These are phyloP conservation scores for Megacollybia marginata DNA, from an alignment of 768 basidiomycete genomes.

Conservation along the genomic window DNA sequence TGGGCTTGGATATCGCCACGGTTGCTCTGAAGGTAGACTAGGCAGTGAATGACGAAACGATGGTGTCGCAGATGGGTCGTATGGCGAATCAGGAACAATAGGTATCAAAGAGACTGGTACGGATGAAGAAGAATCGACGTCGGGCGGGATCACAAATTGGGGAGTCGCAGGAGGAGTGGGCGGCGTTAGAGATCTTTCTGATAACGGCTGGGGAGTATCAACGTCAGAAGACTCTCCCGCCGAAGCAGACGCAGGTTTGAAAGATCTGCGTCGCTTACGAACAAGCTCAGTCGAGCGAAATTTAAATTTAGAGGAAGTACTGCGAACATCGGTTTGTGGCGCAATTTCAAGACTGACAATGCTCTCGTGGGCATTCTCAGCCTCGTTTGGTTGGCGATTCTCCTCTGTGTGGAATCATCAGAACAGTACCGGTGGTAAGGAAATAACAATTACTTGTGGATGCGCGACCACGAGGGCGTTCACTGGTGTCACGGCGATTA, in stretches of 20 bases:
- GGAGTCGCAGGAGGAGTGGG: constrained; percentile 23
- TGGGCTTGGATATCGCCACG: constrained; percentile 77
- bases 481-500: constrained; percentile 67
- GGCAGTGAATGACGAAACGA: constrained; percentile 74
- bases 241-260: constrained; percentile 1
- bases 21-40: constrained; percentile 69
- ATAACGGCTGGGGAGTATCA: neutral
- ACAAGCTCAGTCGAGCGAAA: constrained; percentile 30
- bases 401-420: constrained; percentile 36
- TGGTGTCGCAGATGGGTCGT: constrained; percentile 67
- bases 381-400: constrained; percentile 34
- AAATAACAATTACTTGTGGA: constrained; percentile 49
- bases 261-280: constrained; percentile 6
- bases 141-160: constrained; percentile 3
- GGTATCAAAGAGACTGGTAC: constrained; percentile 18
- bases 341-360: constrained; percentile 32
- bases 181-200: constrained; percentile 19
- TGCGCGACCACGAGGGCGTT: constrained; percentile 55
- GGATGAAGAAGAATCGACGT: constrained; percentile 13
- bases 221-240: constrained; percentile 5
- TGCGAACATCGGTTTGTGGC: constrained; percentile 28
- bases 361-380: constrained; percentile 33
- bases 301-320: constrained; percentile 33
- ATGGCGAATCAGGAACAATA: constrained; percentile 60
- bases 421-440: neutral